Conservation (phyloP, 495 filamentous ascomycete species). For the Penicillium lagena region DNA sequence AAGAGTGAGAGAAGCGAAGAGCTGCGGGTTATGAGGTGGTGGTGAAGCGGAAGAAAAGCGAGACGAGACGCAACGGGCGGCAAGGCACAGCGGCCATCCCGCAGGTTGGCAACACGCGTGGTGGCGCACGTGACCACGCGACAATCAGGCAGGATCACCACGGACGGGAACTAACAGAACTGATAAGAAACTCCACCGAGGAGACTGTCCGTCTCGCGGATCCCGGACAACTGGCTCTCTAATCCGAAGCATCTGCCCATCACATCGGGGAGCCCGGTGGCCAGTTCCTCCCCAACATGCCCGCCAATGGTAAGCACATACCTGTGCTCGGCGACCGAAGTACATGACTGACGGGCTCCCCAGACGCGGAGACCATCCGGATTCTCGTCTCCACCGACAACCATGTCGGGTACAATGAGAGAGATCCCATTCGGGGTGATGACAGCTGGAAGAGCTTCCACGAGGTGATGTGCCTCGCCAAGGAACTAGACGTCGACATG, state of each 20-base stretch:
- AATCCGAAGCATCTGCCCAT: too few species aligned
- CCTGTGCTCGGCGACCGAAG: not conserved
- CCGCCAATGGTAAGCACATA: constrained; percentile 16
- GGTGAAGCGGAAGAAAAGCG: constrained; percentile 7
- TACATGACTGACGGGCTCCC: not conserved
- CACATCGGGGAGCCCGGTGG: not conserved
- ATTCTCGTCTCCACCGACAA: constrained; percentile 92
- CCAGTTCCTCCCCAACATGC: constrained; percentile 13
- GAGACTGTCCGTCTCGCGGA: too few species aligned
- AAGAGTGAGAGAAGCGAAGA: constrained; percentile 4
- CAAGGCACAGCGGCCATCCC: constrained; percentile 11
- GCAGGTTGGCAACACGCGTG: constrained; percentile 5
- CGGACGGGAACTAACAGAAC: too few species aligned
- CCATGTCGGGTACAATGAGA: constrained; percentile 94
- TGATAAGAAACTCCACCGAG: too few species aligned
- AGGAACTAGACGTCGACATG: constrained; percentile 90
- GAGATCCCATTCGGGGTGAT: constrained; percentile 86
- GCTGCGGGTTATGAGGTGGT: constrained; percentile 1
- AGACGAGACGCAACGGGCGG: constrained; percentile 5
- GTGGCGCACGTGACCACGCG: constrained; percentile 9
- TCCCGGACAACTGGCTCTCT: too few species aligned
- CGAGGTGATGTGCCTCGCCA: constrained; percentile 88
- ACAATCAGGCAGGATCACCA: not conserved
- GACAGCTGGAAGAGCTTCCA: constrained; percentile 97
- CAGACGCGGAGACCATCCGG: constrained; percentile 85